Base-by-base conservation (phyloP, 495 filamentous ascomycete species). In the Cercophora sp. region DNA sequence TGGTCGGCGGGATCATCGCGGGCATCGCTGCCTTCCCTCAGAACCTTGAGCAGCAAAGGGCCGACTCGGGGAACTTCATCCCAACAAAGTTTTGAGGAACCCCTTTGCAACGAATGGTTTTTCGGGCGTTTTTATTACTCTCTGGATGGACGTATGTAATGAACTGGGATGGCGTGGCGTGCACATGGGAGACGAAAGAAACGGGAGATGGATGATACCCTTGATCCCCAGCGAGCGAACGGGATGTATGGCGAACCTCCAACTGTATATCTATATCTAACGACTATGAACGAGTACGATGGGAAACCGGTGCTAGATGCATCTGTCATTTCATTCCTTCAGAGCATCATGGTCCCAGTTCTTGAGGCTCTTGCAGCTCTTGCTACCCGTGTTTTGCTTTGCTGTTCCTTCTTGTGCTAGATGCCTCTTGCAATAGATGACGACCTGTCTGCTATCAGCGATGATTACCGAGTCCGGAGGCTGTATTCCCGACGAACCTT, bases 11-110 rank as follows among this genome's bases (percentile, higher is more conserved):
- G 4, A 91, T 91, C 56, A 68, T 89, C 27, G 84, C 81, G 16
- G 87, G 82, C 3, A 83, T 91, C 19, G 87, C 87, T 3, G 87
- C 86, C 5, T 91, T 89, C 63, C 85, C 79, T 6, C 73, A 89
- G 62, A 79, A 79, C 8, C 83, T 80, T 45, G 73, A 70, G 20
- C 68, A 91, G 64, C 85, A 89, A 63, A 72, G 86, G 70, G 69
- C 79, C 23, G 85, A 85, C 59, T 85, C 85, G 8, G 70, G 85
- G 62, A 65, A 84, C 20, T 86, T 89, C 45, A 79, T 88, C 10
- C 70, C 72, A 0, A 74, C 72, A 0, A 69, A 60, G 43, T 70
- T 67, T 23, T 66, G 32, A 43, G 5, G n/a, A n/a, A n/a, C n/a
- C n/a, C n/a, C n/a, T n/a, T n/a, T n/a, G n/a, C n/a, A n/a, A n/a